Evolutionary conservation across 1,284 basidiomycete genomes (phyloP), one percentile per base, ranked within the genome.

Genomic region (Cryptococcus sp.): DNA sequence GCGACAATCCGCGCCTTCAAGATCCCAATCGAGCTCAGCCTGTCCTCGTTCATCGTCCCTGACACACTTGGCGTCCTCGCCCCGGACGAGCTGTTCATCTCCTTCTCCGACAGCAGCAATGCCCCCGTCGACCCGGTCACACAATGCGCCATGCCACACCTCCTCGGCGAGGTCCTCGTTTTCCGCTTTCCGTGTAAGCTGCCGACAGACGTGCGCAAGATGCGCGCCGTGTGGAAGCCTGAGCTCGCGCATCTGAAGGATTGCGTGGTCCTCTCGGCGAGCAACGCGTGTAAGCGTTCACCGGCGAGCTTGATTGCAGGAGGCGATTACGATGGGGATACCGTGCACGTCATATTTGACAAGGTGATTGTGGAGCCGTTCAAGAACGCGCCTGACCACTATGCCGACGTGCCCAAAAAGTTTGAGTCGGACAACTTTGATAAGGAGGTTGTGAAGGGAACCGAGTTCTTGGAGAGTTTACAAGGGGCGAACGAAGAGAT

Each of bases 241-340:
- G 71, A 71, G 48, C 53, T 73, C n/a, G 47, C 61, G 11, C 65
- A 75, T 50, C 55, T 75, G 3, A 62, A 60, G 7, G 65, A 73
- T 56, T 71, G 69, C 38, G 63, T 75, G 16, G 69, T 75, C 38
- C 59, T 75, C 52, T 73, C 70, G 0, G 69, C 71, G 0, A 56
- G 56, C 24, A 48, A 24, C 2, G 40, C 61, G n/a, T 75, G 72
- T 45, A 49, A 36, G 11, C 60, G 62, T 23, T 72, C 71, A 3
- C 71, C 72, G 0, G 71, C 70, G 15, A 70, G 66, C 50, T 64
- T 63, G 43, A 59, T 72, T 20, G 67, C 66, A 2, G 72, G 72
- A n/a, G 72, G 72, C 2, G 72, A 75, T 55, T 73, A 75, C 48
- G 72, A 75, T 50, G 72, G 72, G 3, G 72, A 75, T 56, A 72